Conservation (phyloP, 1,284 basidiomycete species). For the Cryptococcus jaspeensis region DNA sequence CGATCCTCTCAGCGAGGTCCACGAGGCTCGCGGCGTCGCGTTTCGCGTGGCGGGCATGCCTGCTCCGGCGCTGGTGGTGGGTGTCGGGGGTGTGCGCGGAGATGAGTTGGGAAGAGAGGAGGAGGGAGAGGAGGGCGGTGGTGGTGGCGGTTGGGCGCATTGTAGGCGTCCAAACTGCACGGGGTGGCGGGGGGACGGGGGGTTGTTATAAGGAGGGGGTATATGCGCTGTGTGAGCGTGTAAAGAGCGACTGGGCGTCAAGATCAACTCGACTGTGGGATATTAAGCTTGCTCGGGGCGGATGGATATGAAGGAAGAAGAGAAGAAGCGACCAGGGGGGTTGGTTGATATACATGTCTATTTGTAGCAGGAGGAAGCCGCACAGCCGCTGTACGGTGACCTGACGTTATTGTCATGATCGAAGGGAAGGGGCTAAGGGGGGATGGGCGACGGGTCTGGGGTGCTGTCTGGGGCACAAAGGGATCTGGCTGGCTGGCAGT, state of each 20-base stretch:
- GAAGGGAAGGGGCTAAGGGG: too few species aligned
- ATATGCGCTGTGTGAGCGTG: background rate
- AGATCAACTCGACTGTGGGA: slow-evolving; percentile 11
- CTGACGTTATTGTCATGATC: too few species aligned
- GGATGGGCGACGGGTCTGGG: too few species aligned
- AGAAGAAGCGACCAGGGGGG: too few species aligned
- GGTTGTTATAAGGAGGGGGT: background rate
- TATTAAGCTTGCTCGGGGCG: too few species aligned
- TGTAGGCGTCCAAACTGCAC: background rate
- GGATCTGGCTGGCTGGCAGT: too few species aligned
- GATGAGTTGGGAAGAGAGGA: background rate
- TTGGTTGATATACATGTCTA: too few species aligned
- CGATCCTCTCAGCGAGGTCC: too few species aligned
- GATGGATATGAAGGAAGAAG: too few species aligned
- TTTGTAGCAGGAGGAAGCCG: too few species aligned
- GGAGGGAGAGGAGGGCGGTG: background rate
- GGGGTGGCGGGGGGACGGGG: background rate
- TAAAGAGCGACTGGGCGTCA: slow-evolving; percentile 1
- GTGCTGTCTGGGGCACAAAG: too few species aligned
- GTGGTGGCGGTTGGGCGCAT: background rate
- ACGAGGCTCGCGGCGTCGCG: background rate
- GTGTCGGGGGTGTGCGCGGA: background rate
- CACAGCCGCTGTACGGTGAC: too few species aligned
- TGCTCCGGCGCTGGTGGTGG: background rate
- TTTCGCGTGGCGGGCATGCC: background rate